Evolutionary conservation across 2,329 filamentous ascomycete species (phyloP), one percentile per base, ranked within the genome.

Genomic region (Cladophialophora chaetospira): DNA sequence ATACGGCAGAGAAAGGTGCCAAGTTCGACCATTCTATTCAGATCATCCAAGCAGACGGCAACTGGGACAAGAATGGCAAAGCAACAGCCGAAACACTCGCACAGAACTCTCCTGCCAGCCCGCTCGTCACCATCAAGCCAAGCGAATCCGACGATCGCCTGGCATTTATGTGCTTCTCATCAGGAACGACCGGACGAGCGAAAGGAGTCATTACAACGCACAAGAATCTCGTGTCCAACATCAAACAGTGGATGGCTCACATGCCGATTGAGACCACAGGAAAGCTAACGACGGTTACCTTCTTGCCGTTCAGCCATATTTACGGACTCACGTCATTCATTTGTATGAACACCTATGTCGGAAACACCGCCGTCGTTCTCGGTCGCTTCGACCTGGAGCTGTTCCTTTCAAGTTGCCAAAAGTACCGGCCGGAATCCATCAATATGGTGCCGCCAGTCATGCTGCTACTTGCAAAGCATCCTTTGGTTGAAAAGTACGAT

Each of bases 161-260:
- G 4, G 45, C 86, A 64, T 86, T 84, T 28, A 81, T 95, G 62
- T 94, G 94, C 71, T 95, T 93, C 72, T 89, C 85, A 61, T 73
- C 71, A 36, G 75, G 89, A 8, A 92, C 88, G 1, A 95, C 91
- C 0, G 90, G 91, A 5, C 79, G 90, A 4, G 88, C 90, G 8
- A 95, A 95, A 70, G 91, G 91, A 10, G 90, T 94, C 10, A 85
- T 88, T 72, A 88, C 94, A 59, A 84, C 85, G 11, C 90, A 95
- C 72, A 76, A 78, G 57, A 88, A 90, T 63, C 88, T 90, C 66
- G 82, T 91, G 31, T 80, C 88, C 60, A 93, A 93, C 38, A 38
- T 55, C 9, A 48, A 61, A 29, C 62, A 65, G 35, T 62, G 57
- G 55, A 35, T 48, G 25, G 44, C 35, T 23, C 55, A 55, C 5